phyloP scores from a whole-genome alignment of 208 protist species.

The Zelonia costaricensis region DNA sequence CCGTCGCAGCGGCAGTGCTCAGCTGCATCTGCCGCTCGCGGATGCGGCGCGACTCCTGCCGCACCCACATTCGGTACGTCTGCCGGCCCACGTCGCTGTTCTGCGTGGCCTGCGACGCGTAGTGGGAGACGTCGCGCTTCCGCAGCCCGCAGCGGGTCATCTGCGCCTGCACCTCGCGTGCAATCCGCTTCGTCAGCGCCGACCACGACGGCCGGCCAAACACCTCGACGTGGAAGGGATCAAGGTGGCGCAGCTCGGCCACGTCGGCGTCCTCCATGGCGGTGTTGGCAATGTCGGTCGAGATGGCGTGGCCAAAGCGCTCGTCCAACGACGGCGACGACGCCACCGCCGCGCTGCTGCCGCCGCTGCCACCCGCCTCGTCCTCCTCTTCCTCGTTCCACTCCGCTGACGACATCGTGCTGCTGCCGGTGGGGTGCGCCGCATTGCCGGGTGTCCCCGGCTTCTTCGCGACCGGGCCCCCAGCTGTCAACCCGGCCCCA shows the following conservation, averaged over 20 bases:
- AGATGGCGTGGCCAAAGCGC: conserved; percentile 26
- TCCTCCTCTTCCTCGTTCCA: conserved; percentile 36
- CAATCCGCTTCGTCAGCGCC: conserved; percentile 21
- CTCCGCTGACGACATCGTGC: neutral
- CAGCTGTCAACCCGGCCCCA: too few relatives aligned
- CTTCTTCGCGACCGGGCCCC: conserved; percentile 3
- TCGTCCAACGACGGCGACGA: conserved; percentile 2
- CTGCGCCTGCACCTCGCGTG: conserved; percentile 44
- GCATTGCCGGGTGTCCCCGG: too few relatives aligned
- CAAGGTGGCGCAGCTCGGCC: conserved; percentile 53
- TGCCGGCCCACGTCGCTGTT: conserved; percentile 25
- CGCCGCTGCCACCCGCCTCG: conserved; percentile 11
- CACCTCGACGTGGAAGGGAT: conserved; percentile 67
- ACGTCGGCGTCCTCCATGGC: conserved; percentile 60
- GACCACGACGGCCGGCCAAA: conserved; percentile 31
- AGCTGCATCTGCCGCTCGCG: conserved; percentile 11
- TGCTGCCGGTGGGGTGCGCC: neutral
- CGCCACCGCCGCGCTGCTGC: conserved; percentile 1
- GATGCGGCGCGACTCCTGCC: conserved; percentile 17
- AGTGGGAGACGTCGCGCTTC: conserved; percentile 19
- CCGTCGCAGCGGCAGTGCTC: neutral
- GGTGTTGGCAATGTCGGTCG: conserved; percentile 64
- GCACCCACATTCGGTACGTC: conserved; percentile 24
- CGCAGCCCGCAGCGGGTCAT: conserved; percentile 35
- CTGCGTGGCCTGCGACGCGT: conserved; percentile 12